Base-by-base conservation (phyloP, 345 rosid genomes). In the Atalantia buxifolia region DNA sequence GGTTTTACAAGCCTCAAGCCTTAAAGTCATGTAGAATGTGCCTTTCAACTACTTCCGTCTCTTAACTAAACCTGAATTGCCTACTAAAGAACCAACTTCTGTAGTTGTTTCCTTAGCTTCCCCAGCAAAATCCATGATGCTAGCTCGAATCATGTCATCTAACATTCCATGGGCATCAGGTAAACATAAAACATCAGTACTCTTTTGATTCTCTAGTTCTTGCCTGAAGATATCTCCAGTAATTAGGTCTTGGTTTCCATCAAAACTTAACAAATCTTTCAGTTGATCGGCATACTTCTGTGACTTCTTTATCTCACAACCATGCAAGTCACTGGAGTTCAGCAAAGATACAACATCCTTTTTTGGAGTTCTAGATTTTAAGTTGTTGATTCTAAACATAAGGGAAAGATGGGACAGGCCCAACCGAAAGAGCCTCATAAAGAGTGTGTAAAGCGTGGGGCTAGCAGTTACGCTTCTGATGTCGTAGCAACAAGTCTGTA, bases 391-490 rank as follows among this genome's bases (percentile, higher is more conserved):
- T 57, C 84, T 80, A 70, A 88, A 80, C 90, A 88, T 85, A 40
- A 86, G 92, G 33, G 87, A 91, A 27, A 91, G 74, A 66, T 88
- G 91, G 84, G 92, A 89, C 65, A 86, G 48, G 76, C 85, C 72
- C 89, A 93, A 69, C 76, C 80, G 57, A 48, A 87, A 59, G 84
- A 90, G 82, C 83, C 81, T 79, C 77, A 79, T 77, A 57, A 81
- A 30, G 66, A 92, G 71, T 9, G 75, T 38, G 62, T 76, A 85
- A 33, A 76, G 79, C 0, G 63, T 38, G 53, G 85, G 84, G 70
- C 62, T 90, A 91, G 86, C 86, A 81, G 85, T 70, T 86, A 27
- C 86, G 92, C 80, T 87, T 88, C 83, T 91, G 86, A 82, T 78
- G 90, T 69, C 89, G 88, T 78, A 93, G 95, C 79, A 87, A 82